Evolutionary conservation across 2,329 filamentous ascomycete species (phyloP).

Genomic region (Stemphylium beticola): DNA sequence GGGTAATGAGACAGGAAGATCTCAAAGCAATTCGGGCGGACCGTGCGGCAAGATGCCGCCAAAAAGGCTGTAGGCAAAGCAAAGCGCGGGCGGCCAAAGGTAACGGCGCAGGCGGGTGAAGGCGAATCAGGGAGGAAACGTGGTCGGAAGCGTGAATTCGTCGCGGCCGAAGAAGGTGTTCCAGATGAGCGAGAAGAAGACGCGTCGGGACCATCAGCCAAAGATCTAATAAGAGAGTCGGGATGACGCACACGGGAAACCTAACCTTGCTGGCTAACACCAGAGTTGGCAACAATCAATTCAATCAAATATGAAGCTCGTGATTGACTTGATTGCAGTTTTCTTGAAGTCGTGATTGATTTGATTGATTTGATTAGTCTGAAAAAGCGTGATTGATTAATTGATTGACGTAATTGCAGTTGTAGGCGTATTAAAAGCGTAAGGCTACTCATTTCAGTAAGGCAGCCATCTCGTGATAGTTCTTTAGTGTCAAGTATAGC

Average conservation of each 20-base stretch:
- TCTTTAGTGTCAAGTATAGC: neutral
- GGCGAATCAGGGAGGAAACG: slow-evolving; percentile 1
- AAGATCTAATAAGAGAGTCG: too few species aligned
- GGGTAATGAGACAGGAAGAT: slow-evolving; percentile 12
- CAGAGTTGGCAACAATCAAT: neutral
- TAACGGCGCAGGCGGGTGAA: slow-evolving; percentile 1
- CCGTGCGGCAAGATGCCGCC: neutral
- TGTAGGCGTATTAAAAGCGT: neutral
- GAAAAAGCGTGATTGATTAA: neutral
- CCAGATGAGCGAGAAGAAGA: slow-evolving; percentile 2
- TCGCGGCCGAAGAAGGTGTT: slow-evolving; percentile 2
- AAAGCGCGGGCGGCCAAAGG: slow-evolving; percentile 6
- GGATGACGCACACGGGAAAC: too few species aligned
- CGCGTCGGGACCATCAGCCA: neutral
- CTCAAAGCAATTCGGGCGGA: slow-evolving; percentile 11
- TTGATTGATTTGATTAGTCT: neutral
- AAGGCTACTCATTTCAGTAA: neutral
- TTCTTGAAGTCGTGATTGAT: neutral
- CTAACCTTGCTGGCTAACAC: too few species aligned
- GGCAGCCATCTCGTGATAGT: neutral
- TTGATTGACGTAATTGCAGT: neutral
- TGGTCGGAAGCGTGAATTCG: slow-evolving; percentile 3
- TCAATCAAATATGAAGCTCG: neutral
- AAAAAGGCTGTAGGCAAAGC: neutral
- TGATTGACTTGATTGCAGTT: neutral